Percentiles rank a stretch among this genome's conserved stretches.
Evolutionary conservation across 768 basidiomycete species (phyloP).

Genomic region (Strobilomyces echinocephalus): DNA sequence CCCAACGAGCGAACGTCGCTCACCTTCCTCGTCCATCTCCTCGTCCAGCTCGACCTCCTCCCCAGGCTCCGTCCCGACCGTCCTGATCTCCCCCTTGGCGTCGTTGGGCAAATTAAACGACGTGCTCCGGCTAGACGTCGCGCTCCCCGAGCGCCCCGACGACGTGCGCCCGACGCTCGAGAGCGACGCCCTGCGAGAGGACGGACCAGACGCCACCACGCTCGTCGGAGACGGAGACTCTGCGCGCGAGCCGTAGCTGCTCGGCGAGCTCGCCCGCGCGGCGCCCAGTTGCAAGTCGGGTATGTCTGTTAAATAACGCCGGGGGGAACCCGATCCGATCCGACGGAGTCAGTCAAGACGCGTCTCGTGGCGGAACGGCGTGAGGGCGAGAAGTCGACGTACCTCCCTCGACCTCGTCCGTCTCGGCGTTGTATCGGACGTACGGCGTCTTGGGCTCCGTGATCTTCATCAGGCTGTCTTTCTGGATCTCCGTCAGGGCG

Average conservation of each 20-base stretch:
- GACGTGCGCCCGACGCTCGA: slow-evolving; percentile 54
- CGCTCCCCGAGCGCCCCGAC: slow-evolving; percentile 58
- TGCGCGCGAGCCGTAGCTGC: slow-evolving; percentile 39
- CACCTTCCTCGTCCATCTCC: slow-evolving; percentile 88
- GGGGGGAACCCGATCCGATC: neutral
- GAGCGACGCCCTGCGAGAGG: slow-evolving; percentile 71
- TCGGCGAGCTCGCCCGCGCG: slow-evolving; percentile 31
- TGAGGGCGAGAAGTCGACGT: slow-evolving; percentile 18
- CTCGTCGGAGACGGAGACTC: slow-evolving; percentile 60
- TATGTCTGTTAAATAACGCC: too few relatives aligned
- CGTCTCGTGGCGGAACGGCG: too few relatives aligned
- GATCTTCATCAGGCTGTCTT: slow-evolving; percentile 97
- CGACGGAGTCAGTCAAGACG: neutral
- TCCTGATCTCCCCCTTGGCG: slow-evolving; percentile 54
- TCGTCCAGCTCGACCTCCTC: slow-evolving; percentile 61
- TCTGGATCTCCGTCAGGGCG: slow-evolving; percentile 86
- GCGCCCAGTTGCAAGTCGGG: slow-evolving; percentile 65
- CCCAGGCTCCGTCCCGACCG: slow-evolving; percentile 38
- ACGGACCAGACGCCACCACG: slow-evolving; percentile 58
- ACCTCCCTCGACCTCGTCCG: slow-evolving; percentile 85
- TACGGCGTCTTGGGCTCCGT: slow-evolving; percentile 97
- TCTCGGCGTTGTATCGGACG: slow-evolving; percentile 84
- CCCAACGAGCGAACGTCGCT: slow-evolving; percentile 14
- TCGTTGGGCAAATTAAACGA: slow-evolving; percentile 78
- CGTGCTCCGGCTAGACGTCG: slow-evolving; percentile 72